phyloP scores from a whole-genome alignment of 2,329 filamentous ascomycete species.

The Madurella mycetomatis region DNA sequence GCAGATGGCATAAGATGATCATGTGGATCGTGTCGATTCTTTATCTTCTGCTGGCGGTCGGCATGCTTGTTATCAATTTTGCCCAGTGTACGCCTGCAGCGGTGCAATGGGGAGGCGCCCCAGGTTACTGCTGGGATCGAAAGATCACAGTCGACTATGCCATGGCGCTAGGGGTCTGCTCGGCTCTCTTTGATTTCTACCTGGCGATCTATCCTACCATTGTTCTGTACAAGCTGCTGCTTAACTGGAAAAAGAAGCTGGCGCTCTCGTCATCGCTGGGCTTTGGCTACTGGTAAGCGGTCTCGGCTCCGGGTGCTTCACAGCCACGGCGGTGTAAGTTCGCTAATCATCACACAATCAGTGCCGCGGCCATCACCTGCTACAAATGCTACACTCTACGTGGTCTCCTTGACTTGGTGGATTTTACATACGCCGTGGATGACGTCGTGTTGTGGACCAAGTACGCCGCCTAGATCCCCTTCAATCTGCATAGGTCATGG shows the following conservation, averaged over 20 bases:
- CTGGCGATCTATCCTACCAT: conserved; percentile 39
- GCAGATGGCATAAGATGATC: conserved; percentile 30
- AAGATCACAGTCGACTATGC: conserved; percentile 37
- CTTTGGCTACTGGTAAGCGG: conserved; percentile 35
- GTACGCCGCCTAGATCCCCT: conserved; percentile 27
- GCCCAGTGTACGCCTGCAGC: conserved; percentile 39
- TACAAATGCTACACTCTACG: conserved; percentile 32
- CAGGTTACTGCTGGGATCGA: conserved; percentile 34
- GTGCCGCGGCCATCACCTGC: conserved; percentile 28
- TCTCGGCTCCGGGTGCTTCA: too few relatives aligned
- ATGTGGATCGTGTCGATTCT: conserved; percentile 36
- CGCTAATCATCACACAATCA: conserved; percentile 9
- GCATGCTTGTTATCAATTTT: conserved; percentile 39
- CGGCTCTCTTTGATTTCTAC: conserved; percentile 38
- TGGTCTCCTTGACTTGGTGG: conserved; percentile 23
- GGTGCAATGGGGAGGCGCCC: conserved; percentile 38
- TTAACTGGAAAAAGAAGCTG: conserved; percentile 39
- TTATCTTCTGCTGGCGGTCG: conserved; percentile 31
- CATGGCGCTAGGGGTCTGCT: conserved; percentile 22
- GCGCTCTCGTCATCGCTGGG: conserved; percentile 36
- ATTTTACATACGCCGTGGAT: conserved; percentile 35
- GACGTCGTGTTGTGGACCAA: conserved; percentile 44
- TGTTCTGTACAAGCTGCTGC: conserved; percentile 35
- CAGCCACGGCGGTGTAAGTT: background rate
- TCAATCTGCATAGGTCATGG: too few relatives aligned